Evolutionary conservation across 1,284 basidiomycete species (phyloP).

Genomic region (Boletus mariae): DNA sequence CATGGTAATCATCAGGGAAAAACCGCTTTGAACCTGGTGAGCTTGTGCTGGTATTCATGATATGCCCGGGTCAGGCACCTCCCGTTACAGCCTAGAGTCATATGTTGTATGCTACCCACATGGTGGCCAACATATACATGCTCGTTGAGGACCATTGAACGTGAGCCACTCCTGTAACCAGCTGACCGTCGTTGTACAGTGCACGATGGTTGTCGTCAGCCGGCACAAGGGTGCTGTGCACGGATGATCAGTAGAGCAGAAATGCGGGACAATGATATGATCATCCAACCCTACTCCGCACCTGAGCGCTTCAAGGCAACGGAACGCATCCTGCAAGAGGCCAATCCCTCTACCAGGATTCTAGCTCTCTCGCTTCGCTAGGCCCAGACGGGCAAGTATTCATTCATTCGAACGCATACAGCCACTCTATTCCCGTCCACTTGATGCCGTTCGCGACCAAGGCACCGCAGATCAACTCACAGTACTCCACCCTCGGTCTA

Average conservation of each 20-base stretch:
- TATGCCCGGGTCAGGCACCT: no score
- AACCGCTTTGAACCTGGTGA: no score
- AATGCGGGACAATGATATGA: background rate
- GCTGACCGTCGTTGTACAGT: background rate
- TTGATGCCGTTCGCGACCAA: background rate
- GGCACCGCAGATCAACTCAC: background rate
- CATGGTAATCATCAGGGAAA: no score
- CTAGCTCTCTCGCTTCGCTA: background rate
- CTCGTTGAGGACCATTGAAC: background rate
- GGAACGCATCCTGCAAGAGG: background rate
- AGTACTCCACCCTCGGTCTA: no score
- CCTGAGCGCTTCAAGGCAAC: background rate
- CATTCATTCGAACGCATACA: conserved; percentile 7
- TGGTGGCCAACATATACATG: background rate
- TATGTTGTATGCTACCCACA: background rate
- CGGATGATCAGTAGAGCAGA: background rate
- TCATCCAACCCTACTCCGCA: background rate
- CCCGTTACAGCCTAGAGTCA: no score
- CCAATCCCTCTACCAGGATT: background rate
- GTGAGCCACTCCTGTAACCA: background rate
- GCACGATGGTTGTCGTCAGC: background rate
- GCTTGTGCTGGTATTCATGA: no score
- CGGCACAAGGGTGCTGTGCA: background rate
- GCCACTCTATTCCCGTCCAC: background rate
- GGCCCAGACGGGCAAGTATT: background rate